These are phyloP conservation scores for Penicillium nordicum DNA, from an alignment of 2,329 filamentous ascomycete genomes.

Conservation along the genomic window DNA sequence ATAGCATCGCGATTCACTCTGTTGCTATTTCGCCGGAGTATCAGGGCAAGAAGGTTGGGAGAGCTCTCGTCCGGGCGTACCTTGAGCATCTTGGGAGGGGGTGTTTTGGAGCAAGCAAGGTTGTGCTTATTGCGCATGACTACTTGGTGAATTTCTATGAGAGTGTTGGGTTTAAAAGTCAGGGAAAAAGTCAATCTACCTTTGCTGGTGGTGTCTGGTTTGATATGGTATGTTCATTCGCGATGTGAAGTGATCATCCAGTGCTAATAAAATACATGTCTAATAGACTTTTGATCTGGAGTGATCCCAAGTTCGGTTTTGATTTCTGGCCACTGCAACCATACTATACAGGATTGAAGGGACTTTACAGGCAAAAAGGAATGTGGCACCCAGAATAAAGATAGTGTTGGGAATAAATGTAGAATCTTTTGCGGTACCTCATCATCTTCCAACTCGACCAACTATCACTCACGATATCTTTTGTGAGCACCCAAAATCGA, in stretches of 20 bases:
- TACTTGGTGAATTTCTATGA: constrained; percentile 18
- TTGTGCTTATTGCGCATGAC: constrained; percentile 19
- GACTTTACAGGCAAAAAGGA: not conserved
- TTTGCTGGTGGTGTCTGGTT: constrained; percentile 17
- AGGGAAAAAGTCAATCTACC: constrained; percentile 8
- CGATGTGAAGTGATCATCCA: not conserved
- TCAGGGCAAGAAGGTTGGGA: constrained; percentile 15
- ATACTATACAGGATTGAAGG: not conserved
- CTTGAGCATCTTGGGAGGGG: constrained; percentile 3
- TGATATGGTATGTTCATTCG: constrained; percentile 11
- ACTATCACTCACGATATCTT: not conserved
- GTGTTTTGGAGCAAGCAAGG: not conserved
- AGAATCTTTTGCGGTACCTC: not conserved
- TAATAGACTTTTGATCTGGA: not conserved
- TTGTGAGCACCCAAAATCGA: not conserved
- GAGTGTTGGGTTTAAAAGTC: constrained; percentile 12
- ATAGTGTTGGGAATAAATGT: not conserved
- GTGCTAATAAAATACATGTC: not conserved
- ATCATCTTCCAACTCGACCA: not conserved
- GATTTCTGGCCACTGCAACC: not conserved
- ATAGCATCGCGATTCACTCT: constrained; percentile 15
- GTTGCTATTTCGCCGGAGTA: constrained; percentile 15
- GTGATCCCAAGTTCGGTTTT: not conserved
- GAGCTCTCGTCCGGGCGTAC: constrained; percentile 13
- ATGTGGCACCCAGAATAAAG: not conserved